Evolutionary conservation across 2,329 filamentous ascomycete species (phyloP).

Genomic region (Blumeria hordei): DNA sequence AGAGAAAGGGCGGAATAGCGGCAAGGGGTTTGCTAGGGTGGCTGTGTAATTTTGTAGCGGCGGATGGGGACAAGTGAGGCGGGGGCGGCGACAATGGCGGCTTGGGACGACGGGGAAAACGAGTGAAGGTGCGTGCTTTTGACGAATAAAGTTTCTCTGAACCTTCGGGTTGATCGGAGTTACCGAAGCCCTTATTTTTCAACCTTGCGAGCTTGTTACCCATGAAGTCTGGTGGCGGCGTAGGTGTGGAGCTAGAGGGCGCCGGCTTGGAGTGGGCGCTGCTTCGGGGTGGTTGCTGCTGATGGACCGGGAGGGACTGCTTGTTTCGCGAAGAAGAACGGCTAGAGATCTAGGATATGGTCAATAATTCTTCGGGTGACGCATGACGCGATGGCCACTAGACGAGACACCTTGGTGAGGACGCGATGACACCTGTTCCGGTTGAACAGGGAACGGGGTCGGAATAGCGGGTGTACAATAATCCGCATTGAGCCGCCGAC

Average conservation of each 20-base stretch:
- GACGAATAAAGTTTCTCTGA: no score
- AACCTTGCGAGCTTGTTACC: constrained; percentile 13
- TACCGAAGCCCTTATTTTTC: constrained; percentile 9
- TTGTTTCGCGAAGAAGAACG: constrained; percentile 13
- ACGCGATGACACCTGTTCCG: no score
- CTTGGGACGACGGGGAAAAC: not conserved
- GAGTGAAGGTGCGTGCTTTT: not conserved
- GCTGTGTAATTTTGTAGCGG: not conserved
- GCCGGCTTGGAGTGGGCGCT: not conserved
- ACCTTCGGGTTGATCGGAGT: constrained; percentile 5
- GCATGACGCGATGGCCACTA: no score
- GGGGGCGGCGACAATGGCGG: not conserved
- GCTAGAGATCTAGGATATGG: constrained; percentile 2
- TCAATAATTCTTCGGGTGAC: no score
- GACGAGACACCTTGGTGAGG: no score
- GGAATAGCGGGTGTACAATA: no score
- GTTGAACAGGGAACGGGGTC: no score
- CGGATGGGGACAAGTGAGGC: not conserved
- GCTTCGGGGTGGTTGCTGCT: constrained; percentile 6
- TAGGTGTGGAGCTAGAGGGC: no score
- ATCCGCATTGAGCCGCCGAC: no score
- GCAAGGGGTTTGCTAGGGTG: not conserved
- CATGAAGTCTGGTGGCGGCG: constrained; percentile 8
- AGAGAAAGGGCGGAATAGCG: not conserved
- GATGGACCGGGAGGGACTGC: constrained; percentile 7